phyloP scores from a whole-genome alignment of 164 flowering plant species.

The Saururus chinensis region DNA sequence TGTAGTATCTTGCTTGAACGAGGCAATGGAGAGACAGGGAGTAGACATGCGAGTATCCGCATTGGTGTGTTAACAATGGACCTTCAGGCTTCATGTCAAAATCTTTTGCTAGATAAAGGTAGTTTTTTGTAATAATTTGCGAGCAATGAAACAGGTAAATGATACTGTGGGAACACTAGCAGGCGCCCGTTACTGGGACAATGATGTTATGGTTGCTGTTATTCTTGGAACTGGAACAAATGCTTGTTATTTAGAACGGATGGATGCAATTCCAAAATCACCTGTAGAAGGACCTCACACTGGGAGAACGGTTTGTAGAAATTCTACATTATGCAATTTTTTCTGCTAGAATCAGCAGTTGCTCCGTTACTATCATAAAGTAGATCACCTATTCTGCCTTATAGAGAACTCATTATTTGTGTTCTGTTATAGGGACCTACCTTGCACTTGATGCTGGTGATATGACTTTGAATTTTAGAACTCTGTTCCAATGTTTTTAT shows the following conservation, averaged over 20 bases:
- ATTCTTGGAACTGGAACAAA: slow-evolving; percentile 96
- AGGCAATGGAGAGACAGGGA: slow-evolving; percentile 65
- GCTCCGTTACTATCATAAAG: neutral
- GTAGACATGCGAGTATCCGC: slow-evolving; percentile 78
- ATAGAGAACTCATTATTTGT: too few species aligned
- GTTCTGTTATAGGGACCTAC: too few species aligned
- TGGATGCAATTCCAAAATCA: slow-evolving; percentile 58
- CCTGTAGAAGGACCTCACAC: slow-evolving; percentile 24
- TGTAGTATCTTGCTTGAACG: slow-evolving; percentile 77
- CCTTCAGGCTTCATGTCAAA: too few species aligned
- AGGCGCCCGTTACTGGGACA: slow-evolving; percentile 80
- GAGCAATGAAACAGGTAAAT: slow-evolving; percentile 44
- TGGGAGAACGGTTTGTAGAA: slow-evolving; percentile 46
- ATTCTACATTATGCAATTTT: neutral
- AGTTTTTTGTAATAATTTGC: neutral
- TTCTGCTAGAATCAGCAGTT: neutral
- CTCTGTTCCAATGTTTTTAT: too few species aligned
- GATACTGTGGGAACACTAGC: slow-evolving; percentile 88
- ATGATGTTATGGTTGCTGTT: slow-evolving; percentile 81
- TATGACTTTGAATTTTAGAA: too few species aligned
- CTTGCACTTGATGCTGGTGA: too few species aligned
- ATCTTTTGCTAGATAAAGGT: too few species aligned
- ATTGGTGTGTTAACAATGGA: slow-evolving; percentile 38
- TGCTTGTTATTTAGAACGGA: slow-evolving; percentile 75
- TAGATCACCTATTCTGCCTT: too few species aligned